These are phyloP conservation scores for Monosporascus sp. DNA, from an alignment of 2,329 filamentous ascomycete species.

Conservation along the genomic window DNA sequence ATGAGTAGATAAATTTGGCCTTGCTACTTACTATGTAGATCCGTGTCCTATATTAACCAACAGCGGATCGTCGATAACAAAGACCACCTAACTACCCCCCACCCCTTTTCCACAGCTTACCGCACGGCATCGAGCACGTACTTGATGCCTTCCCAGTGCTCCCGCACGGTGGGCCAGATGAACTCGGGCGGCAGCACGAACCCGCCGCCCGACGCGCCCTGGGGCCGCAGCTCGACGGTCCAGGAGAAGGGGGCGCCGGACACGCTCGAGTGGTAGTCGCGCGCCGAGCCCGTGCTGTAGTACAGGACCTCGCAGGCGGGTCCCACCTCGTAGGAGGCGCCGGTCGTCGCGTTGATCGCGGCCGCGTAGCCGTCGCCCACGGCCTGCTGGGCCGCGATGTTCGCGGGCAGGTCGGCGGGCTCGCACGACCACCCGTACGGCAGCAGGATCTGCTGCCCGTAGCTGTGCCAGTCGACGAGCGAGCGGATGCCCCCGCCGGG, in stretches of 20 bases:
- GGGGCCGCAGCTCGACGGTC: constrained; percentile 18
- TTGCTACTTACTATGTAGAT: too few relatives aligned
- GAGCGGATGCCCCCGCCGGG: constrained; percentile 41
- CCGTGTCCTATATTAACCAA: too few relatives aligned
- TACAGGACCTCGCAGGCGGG: constrained; percentile 21
- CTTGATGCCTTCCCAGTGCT: constrained; percentile 25
- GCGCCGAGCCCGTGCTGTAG: constrained; percentile 18
- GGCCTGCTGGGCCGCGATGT: constrained; percentile 41
- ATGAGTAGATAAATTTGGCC: too few relatives aligned
- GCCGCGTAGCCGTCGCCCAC: constrained; percentile 33
- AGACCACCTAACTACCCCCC: too few relatives aligned
- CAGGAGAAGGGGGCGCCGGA: constrained; percentile 20
- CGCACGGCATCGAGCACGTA: background rate
- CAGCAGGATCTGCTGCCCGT: constrained; percentile 48
- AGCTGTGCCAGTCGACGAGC: constrained; percentile 56
- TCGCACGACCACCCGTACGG: constrained; percentile 40
- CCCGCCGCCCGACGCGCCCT: constrained; percentile 16
- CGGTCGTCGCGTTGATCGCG: constrained; percentile 29
- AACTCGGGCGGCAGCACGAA: constrained; percentile 21
- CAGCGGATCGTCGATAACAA: too few relatives aligned
- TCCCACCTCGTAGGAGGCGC: constrained; percentile 23
- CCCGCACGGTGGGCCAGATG: constrained; percentile 18
- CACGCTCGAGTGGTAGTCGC: constrained; percentile 20
- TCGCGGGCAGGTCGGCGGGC: background rate
- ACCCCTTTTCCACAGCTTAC: background rate